These are phyloP conservation scores for Ceratocystis eucalypticola DNA, from an alignment of 2,329 filamentous ascomycete genomes.

Conservation along the genomic window DNA sequence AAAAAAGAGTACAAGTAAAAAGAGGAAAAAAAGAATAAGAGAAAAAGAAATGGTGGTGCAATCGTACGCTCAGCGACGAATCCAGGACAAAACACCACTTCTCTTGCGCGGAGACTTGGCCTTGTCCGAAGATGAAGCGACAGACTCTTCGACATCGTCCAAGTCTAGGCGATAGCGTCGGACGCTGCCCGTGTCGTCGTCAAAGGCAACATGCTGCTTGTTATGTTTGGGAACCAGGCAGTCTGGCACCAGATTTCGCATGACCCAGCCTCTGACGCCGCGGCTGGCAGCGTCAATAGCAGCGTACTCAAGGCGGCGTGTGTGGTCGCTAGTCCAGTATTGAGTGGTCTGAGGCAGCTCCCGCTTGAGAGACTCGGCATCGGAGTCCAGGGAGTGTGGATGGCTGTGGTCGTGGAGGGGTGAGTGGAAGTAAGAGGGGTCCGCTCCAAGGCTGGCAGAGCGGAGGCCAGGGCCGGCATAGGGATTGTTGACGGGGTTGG, in stretches of 20 bases:
- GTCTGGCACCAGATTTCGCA: constrained; percentile 44
- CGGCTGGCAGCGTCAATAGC: constrained; percentile 50
- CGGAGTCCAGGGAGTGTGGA: constrained; percentile 20
- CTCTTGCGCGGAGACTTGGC: constrained; percentile 5
- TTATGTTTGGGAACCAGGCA: constrained; percentile 42
- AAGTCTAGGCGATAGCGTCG: constrained; percentile 48
- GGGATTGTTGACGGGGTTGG: not conserved
- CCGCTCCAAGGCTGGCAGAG: not conserved
- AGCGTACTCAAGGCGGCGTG: constrained; percentile 49
- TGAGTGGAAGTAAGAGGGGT: constrained; percentile 6
- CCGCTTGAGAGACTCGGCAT: constrained; percentile 24
- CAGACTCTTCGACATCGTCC: constrained; percentile 30
- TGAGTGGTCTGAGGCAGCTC: constrained; percentile 46
- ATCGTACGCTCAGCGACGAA: constrained; percentile 9
- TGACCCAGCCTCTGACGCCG: constrained; percentile 47
- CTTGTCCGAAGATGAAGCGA: not conserved
- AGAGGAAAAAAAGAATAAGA: not conserved
- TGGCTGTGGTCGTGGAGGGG: not conserved
- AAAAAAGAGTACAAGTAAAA: not conserved
- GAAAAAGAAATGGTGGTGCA: not conserved
- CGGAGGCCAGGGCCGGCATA: not conserved
- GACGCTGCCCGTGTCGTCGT: constrained; percentile 50
- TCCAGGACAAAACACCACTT: constrained; percentile 11
- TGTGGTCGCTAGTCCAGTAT: constrained; percentile 54
- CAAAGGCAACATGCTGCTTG: constrained; percentile 40